These are phyloP conservation scores for Herpotrichia juniperi DNA, from an alignment of 2,329 filamentous ascomycete species.

Conservation along the genomic window DNA sequence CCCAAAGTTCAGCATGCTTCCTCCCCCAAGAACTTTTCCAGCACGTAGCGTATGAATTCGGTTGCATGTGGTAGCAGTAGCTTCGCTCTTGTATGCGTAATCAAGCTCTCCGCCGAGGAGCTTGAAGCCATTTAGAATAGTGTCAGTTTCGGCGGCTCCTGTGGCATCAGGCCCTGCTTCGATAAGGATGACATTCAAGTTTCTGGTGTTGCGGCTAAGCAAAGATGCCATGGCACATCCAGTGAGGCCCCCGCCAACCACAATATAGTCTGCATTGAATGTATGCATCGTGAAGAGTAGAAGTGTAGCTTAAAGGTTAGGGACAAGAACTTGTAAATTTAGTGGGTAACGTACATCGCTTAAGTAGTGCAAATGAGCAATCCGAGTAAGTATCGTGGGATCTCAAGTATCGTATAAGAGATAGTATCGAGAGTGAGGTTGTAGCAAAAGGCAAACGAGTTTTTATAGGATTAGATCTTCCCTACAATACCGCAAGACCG, in stretches of 20 bases:
- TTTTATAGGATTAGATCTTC: no score
- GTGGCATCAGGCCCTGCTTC: conserved; percentile 47
- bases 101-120: conserved; percentile 42
- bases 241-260: conserved; percentile 47
- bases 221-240: conserved; percentile 46
- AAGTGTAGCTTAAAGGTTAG: no score
- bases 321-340: no score
- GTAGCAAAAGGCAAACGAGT: no score
- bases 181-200: conserved; percentile 36
- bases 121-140: conserved; percentile 31
- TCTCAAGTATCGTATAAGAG: no score
- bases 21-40: conserved; percentile 52
- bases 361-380: no score
- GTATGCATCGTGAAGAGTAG: no score
- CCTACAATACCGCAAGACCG: no score
- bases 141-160: conserved; percentile 23
- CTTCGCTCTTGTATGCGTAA: conserved; percentile 44
- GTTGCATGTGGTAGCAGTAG: conserved; percentile 29
- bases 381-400: no score
- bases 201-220: conserved; percentile 23
- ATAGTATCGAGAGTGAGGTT: no score
- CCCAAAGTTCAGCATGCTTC: conserved; percentile 50
- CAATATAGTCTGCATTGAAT: no score
- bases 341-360: no score
- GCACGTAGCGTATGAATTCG: conserved; percentile 32